Conservation (phyloP, 768 basidiomycete species). For the Mycena kentingensis region DNA sequence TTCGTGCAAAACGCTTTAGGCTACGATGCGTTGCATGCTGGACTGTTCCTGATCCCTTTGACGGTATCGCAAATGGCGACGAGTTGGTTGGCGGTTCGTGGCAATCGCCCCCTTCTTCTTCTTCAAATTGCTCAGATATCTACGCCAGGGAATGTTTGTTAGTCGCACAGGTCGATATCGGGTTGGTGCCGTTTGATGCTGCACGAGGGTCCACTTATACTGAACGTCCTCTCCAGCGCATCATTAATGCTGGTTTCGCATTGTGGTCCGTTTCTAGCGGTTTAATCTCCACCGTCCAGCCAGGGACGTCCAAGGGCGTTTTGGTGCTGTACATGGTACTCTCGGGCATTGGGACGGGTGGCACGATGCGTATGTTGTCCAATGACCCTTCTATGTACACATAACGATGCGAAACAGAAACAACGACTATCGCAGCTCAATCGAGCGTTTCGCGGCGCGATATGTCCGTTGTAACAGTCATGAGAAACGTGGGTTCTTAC, state of each 20-base stretch:
- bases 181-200: constrained; percentile 38
- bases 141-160: constrained; percentile 56
- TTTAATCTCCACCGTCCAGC: constrained; percentile 62
- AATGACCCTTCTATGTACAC: background rate
- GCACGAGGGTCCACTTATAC: background rate
- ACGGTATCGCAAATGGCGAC: constrained; percentile 63
- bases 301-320: constrained; percentile 46
- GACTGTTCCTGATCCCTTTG: constrained; percentile 69
- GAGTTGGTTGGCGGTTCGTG: constrained; percentile 59
- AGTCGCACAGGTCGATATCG: constrained; percentile 66
- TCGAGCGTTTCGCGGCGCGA: constrained; percentile 69
- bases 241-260: constrained; percentile 65
- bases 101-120: no score
- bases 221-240: constrained; percentile 38
- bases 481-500: constrained; percentile 55
- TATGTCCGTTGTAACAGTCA: constrained; percentile 76
- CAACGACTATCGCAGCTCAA: constrained; percentile 72
- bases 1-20: constrained; percentile 76
- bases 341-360: constrained; percentile 60
- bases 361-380: constrained; percentile 30
- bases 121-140: background rate
- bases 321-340: constrained; percentile 64
- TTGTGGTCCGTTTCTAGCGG: constrained; percentile 74
- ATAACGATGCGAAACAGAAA: constrained; percentile 41
- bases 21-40: constrained; percentile 61